Base-by-base conservation (phyloP, 75 land plant genomes). In the Picea glauca region DNA sequence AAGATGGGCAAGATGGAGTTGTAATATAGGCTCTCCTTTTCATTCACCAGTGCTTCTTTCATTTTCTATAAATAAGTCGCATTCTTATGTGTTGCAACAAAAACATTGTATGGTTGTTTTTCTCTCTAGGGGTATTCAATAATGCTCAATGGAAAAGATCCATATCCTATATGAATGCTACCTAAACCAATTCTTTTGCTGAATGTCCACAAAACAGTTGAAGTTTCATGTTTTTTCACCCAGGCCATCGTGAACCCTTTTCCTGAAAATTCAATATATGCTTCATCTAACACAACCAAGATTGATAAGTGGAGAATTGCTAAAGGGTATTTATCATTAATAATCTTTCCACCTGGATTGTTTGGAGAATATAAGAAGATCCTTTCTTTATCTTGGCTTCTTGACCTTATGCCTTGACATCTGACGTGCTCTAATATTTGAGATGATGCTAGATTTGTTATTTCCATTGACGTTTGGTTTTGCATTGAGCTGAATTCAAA, bases 361-460 rank as follows among this genome's bases (percentile, higher is more conserved):
- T 98, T 98, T 60, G 99, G 99, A 75, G 98, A 98, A 64, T 98
- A 93, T 75, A 98, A 72, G 75, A 98, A 94, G 70, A 98, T 92
- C 0, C 0, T 26, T 26, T 26, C 0, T 26, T 26, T 26, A 0
- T 0, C 26, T 26, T 26, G 58, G 96, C 99, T 81, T n/a, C n/a
- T n/a, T n/a, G n/a, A 26, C 26, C 26, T 26, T 26, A 26, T 26
- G 26, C 26, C 26, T 26, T 26, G 26, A 26, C 26, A 26, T 26
- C 0, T 26, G 26, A 26, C 0, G 26, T 26, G 26, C 26, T 26
- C 26, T 26, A 26, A 26, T 0, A 26, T 26, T 26, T 26, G 26
- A 26, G 0, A 0, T 26, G 0, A 26, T 26, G 26, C 26, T 26
- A 26, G 26, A 0, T 26, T 0, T 26, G 26, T 26, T 0, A 26